Percentiles rank a stretch among this genome's conserved stretches.
Evolutionary conservation across 2,329 filamentous ascomycete species (phyloP).

Genomic region (Hymenoscyphus albidus): DNA sequence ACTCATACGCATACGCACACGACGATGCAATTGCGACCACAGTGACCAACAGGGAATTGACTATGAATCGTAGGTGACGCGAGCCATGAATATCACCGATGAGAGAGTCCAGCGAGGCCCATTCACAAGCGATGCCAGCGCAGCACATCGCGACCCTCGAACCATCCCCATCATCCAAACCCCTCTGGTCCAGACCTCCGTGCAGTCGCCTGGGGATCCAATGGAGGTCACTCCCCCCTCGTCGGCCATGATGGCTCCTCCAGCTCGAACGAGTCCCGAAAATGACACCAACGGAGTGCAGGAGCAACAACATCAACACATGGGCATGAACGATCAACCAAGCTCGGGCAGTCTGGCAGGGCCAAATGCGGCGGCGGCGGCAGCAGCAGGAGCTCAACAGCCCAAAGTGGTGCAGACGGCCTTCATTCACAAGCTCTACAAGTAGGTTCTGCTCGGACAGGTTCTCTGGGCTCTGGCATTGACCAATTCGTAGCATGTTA

Average conservation of each 20-base stretch:
- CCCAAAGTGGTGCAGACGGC: constrained; percentile 98
- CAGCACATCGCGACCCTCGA: constrained; percentile 27
- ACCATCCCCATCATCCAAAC: constrained; percentile 56
- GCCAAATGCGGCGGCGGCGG: constrained; percentile 42
- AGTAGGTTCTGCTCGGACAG: constrained; percentile 54
- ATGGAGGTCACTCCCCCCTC: constrained; percentile 56
- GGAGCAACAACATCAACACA: constrained; percentile 27
- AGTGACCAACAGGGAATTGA: constrained; percentile 9
- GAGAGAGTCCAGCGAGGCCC: constrained; percentile 31
- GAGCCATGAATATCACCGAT: constrained; percentile 31
- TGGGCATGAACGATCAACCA: constrained; percentile 36
- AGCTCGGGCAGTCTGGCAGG: constrained; percentile 33
- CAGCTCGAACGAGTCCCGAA: constrained; percentile 33
- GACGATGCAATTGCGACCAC: neutral
- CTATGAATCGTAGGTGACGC: constrained; percentile 29
- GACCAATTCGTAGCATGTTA: constrained; percentile 68
- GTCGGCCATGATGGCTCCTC: constrained; percentile 41
- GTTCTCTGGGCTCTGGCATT: constrained; percentile 12
- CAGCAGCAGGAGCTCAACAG: constrained; percentile 76
- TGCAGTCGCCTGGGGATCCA: constrained; percentile 53
- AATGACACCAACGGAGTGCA: constrained; percentile 34
- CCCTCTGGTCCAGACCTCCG: constrained; percentile 56
- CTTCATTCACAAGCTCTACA: constrained; percentile 98
- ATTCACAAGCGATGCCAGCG: constrained; percentile 27
- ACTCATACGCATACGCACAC: too few relatives aligned